phyloP scores from a whole-genome alignment of 345 rosid species.

The Schrenkiella parvula region DNA sequence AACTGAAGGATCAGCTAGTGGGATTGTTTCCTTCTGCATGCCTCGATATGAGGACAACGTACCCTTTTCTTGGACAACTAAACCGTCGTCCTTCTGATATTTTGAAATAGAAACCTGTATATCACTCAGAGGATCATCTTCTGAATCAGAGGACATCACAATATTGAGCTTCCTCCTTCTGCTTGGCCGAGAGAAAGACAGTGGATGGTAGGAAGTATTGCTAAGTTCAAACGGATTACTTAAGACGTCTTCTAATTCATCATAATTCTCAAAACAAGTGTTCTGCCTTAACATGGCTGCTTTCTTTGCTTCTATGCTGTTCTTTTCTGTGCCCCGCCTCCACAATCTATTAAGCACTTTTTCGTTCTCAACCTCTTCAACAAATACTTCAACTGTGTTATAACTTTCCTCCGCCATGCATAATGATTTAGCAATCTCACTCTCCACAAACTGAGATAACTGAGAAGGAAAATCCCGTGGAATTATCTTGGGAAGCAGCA shows the following conservation, averaged over 20 bases:
- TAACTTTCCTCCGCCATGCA: constrained; percentile 43
- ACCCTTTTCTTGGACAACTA: constrained; percentile 30
- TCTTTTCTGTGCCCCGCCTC: constrained; percentile 35
- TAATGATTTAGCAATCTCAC: constrained; percentile 53
- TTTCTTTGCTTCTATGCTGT: constrained; percentile 64
- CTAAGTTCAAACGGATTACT: constrained; percentile 32
- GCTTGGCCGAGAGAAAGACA: constrained; percentile 38
- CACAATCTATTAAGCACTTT: constrained; percentile 33
- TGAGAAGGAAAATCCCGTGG: constrained; percentile 72
- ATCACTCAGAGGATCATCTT: constrained; percentile 47
- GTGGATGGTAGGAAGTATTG: constrained; percentile 43
- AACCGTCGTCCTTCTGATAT: constrained; percentile 26
- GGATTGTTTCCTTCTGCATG: constrained; percentile 33
- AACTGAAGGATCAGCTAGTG: constrained; percentile 31
- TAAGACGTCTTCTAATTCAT: constrained; percentile 39
- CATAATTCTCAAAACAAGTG: constrained; percentile 41
- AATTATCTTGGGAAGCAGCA: constrained; percentile 54
- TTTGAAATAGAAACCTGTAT: constrained; percentile 20
- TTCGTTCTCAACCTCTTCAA: constrained; percentile 43
- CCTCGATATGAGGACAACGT: constrained; percentile 28
- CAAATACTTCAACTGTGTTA: constrained; percentile 31
- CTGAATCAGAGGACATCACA: constrained; percentile 78
- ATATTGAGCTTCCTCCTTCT: constrained; percentile 46
- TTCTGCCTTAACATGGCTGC: constrained; percentile 65
- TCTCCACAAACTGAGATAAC: constrained; percentile 69